Evolutionary conservation across 495 filamentous ascomycete genomes (phyloP).

Genomic region (Hypoxylon intermedium): DNA sequence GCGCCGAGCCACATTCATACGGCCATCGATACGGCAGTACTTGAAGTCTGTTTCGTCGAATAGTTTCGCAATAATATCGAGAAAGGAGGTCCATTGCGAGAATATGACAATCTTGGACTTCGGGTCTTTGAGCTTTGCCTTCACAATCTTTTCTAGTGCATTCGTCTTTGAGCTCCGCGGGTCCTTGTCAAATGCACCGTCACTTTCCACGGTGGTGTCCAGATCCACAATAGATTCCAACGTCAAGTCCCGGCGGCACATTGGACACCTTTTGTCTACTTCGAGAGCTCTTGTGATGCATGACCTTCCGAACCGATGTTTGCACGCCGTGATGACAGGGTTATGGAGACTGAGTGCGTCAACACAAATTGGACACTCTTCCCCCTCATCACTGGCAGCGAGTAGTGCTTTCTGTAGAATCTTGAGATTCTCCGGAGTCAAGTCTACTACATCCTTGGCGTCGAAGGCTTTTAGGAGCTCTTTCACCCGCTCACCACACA

Average conservation of each 20-base stretch:
- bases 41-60: constrained; percentile 66
- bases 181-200: constrained; percentile 62
- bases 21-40: constrained; percentile 83
- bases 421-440: constrained; percentile 75
- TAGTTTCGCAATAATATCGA: constrained; percentile 77
- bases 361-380: constrained; percentile 85
- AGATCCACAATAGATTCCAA: constrained; percentile 68
- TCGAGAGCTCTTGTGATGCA: constrained; percentile 85
- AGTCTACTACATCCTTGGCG: constrained; percentile 66
- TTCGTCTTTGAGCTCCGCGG: constrained; percentile 84
- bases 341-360: constrained; percentile 72
- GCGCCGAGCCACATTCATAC: constrained; percentile 70
- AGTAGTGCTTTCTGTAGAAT: constrained; percentile 81
- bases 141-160: constrained; percentile 78
- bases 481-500: constrained; percentile 76
- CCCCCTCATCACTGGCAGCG: constrained; percentile 78
- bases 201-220: constrained; percentile 58
- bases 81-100: constrained; percentile 91
- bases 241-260: constrained; percentile 81
- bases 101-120: constrained; percentile 87
- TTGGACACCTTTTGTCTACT: constrained; percentile 81
- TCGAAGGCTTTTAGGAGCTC: constrained; percentile 73
- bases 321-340: constrained; percentile 88
- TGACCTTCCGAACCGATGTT: constrained; percentile 76
- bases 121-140: constrained; percentile 69